Conservation (phyloP, 2,329 filamentous ascomycete species). For the Apiospora aurea region DNA sequence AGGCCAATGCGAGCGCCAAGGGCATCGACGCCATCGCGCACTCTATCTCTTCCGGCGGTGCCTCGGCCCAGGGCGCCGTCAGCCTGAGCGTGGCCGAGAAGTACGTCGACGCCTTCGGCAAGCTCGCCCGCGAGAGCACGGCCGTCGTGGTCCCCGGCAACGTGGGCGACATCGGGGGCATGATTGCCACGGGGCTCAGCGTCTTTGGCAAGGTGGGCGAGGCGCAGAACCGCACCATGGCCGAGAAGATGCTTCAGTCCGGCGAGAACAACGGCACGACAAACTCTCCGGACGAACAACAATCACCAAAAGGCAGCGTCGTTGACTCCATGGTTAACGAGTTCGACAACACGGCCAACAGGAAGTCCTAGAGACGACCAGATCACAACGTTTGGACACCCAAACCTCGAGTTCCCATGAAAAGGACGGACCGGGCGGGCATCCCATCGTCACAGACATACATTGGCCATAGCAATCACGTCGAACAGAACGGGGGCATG, state of each 20-base stretch:
- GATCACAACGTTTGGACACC: background rate
- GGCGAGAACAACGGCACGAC: slow-evolving; percentile 30
- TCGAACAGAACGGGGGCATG: background rate
- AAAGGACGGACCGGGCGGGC: too few relatives aligned
- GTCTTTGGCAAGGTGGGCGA: slow-evolving; percentile 94
- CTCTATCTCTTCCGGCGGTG: slow-evolving; percentile 75
- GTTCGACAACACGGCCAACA: slow-evolving; percentile 40
- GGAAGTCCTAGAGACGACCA: background rate
- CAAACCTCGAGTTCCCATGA: background rate
- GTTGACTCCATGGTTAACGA: slow-evolving; percentile 42
- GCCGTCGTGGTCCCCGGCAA: slow-evolving; percentile 96
- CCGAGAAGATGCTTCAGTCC: slow-evolving; percentile 44
- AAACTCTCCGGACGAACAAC: background rate
- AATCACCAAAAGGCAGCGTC: slow-evolving; percentile 32
- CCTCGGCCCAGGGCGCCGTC: slow-evolving; percentile 81
- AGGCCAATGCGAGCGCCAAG: slow-evolving; percentile 82
- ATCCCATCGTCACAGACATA: background rate
- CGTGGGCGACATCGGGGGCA: slow-evolving; percentile 92
- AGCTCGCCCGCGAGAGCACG: slow-evolving; percentile 93
- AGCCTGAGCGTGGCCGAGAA: slow-evolving; percentile 93
- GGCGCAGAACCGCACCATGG: slow-evolving; percentile 74
- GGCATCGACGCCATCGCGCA: slow-evolving; percentile 88
- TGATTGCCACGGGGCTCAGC: slow-evolving; percentile 95
- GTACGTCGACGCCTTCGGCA: slow-evolving; percentile 94
- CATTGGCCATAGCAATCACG: background rate